phyloP scores from a whole-genome alignment of 2,329 filamentous ascomycete species.

The Paecilomyces fulvus region DNA sequence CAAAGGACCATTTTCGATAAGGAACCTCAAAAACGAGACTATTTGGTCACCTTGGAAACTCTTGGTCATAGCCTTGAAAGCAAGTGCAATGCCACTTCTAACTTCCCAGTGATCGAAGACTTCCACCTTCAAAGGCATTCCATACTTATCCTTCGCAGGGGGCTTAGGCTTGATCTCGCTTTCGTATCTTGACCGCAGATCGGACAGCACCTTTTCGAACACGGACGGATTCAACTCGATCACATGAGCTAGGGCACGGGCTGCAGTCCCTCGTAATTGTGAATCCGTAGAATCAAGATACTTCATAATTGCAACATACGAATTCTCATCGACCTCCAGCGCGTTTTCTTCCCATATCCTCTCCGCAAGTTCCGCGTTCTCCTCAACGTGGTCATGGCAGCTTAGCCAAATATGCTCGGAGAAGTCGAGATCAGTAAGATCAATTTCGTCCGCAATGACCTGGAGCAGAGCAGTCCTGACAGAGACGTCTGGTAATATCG shows the following conservation, averaged over 20 bases:
- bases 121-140: slow-evolving; percentile 87
- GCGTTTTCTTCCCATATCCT: slow-evolving; percentile 95
- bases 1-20: slow-evolving; percentile 80
- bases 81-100: slow-evolving; percentile 78
- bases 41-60: slow-evolving; percentile 61
- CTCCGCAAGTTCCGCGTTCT: slow-evolving; percentile 73
- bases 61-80: slow-evolving; percentile 72
- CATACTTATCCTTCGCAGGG: slow-evolving; percentile 82
- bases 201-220: slow-evolving; percentile 54
- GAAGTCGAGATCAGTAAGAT: slow-evolving; percentile 77
- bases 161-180: slow-evolving; percentile 74
- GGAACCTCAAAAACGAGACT: slow-evolving; percentile 70
- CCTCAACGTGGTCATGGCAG: slow-evolving; percentile 80
- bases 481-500: slow-evolving; percentile 67
- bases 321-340: slow-evolving; percentile 58
- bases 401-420: slow-evolving; percentile 90
- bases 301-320: slow-evolving; percentile 60
- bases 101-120: slow-evolving; percentile 84
- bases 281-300: slow-evolving; percentile 74
- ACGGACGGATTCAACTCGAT: slow-evolving; percentile 52
- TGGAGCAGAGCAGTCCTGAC: slow-evolving; percentile 81
- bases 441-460: slow-evolving; percentile 82
- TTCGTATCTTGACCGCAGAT: slow-evolving; percentile 62
- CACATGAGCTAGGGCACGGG: slow-evolving; percentile 70
- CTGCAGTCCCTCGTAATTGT: slow-evolving; percentile 74